These are phyloP conservation scores for Malassezia sp. DNA, from an alignment of 1,284 basidiomycete species.

Conservation along the genomic window DNA sequence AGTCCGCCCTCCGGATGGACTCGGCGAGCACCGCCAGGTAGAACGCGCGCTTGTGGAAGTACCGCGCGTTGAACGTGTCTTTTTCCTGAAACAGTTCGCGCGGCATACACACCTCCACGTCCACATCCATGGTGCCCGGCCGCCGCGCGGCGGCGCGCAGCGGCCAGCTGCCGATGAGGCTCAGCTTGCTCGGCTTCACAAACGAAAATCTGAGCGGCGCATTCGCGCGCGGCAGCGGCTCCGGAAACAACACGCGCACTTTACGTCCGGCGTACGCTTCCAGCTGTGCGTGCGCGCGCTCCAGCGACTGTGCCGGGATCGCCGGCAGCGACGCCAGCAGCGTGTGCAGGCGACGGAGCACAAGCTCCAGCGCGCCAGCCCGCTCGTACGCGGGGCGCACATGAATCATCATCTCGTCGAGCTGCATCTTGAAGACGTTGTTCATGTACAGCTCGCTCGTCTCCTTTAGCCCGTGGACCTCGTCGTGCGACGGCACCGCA, in stretches of 20 bases:
- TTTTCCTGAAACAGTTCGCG: conserved; percentile 81
- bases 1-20: conserved; percentile 49
- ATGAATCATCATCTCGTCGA: conserved; percentile 42
- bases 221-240: conserved; percentile 32
- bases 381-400: conserved; percentile 27
- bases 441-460: conserved; percentile 69
- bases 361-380: conserved; percentile 30
- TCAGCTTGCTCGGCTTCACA: conserved; percentile 71
- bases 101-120: conserved; percentile 39
- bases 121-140: conserved; percentile 35
- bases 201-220: conserved; percentile 60
- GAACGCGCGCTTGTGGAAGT: conserved; percentile 83
- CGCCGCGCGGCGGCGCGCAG: conserved; percentile 31
- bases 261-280: conserved; percentile 50
- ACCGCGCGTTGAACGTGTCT: conserved; percentile 78
- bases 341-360: conserved; percentile 32
- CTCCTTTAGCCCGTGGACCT: conserved; percentile 65
- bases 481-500: conserved; percentile 53
- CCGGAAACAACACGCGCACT: conserved; percentile 49
- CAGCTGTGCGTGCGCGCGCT: conserved; percentile 33
- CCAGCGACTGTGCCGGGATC: conserved; percentile 21
- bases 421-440: conserved; percentile 63
- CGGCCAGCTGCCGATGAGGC: conserved; percentile 46
- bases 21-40: conserved; percentile 73
- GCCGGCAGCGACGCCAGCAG: conserved; percentile 21